phyloP scores from a whole-genome alignment of 2,329 filamentous ascomycete genomes.

The Colletotrichum gigasporum region DNA sequence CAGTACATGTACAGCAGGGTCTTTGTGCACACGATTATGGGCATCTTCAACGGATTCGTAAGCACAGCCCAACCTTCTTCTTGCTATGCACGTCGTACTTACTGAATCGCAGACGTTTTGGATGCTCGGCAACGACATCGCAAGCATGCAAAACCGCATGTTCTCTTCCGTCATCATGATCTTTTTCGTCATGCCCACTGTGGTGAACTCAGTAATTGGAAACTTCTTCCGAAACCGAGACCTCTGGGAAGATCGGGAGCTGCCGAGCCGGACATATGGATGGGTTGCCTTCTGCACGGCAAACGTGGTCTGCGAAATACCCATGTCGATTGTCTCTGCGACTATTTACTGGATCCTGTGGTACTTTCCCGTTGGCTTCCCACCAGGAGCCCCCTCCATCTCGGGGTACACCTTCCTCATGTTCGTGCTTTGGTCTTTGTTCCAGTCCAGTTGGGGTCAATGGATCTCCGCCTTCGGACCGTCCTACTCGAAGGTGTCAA shows the following conservation, averaged over 20 bases:
- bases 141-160: conserved; percentile 80
- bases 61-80: background rate
- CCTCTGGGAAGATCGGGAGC: conserved; percentile 78
- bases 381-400: conserved; percentile 68
- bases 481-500: conserved; percentile 80
- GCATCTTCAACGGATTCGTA: conserved; percentile 76
- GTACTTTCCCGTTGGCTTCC: conserved; percentile 81
- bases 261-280: conserved; percentile 78
- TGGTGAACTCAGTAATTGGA: conserved; percentile 79
- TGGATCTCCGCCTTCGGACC: conserved; percentile 88
- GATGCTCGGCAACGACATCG: conserved; percentile 70
- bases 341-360: conserved; percentile 78
- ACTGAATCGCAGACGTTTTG: conserved; percentile 69
- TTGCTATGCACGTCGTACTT: background rate
- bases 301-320: conserved; percentile 77
- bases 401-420: conserved; percentile 83
- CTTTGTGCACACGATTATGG: conserved; percentile 75
- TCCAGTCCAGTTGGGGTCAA: conserved; percentile 80
- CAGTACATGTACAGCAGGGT: conserved; percentile 82
- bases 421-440: conserved; percentile 80
- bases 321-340: conserved; percentile 70
- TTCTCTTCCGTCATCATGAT: conserved; percentile 74
- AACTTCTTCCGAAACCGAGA: conserved; percentile 80
- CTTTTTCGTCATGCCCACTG: conserved; percentile 72
- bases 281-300: conserved; percentile 82